phyloP scores from a whole-genome alignment of 2,329 filamentous ascomycete species.

The Ceratocystis eucalypticola region DNA sequence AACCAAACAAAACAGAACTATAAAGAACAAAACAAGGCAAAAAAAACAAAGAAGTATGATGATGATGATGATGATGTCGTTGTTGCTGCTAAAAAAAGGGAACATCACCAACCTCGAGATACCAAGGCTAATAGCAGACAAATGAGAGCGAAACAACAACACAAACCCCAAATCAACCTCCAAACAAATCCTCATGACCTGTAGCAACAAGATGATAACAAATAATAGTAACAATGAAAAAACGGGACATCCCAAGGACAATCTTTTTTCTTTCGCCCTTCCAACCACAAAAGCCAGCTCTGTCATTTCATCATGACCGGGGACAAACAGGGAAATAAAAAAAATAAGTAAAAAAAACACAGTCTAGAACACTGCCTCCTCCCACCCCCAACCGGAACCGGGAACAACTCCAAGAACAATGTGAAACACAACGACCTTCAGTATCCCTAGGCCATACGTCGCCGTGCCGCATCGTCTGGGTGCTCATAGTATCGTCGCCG shows the following conservation, averaged over 20 bases:
- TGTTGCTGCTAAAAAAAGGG: too few relatives aligned
- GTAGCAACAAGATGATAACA: not conserved
- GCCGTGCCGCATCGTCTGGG: constrained; percentile 14
- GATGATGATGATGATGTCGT: not conserved
- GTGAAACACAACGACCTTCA: not conserved
- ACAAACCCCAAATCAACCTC: not conserved
- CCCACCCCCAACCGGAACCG: not conserved
- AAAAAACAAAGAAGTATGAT: constrained; percentile 1
- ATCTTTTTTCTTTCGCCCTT: not conserved
- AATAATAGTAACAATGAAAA: not conserved
- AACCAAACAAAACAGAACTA: constrained; percentile 11
- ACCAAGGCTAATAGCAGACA: too few relatives aligned
- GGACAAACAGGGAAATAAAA: not conserved
- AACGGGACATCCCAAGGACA: not conserved
- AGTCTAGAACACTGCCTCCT: not conserved
- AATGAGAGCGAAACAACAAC: not conserved
- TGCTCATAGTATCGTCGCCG: constrained; percentile 22
- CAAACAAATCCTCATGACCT: not conserved
- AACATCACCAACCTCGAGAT: too few relatives aligned
- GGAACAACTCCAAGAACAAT: not conserved
- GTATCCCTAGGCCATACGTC: constrained; percentile 15
- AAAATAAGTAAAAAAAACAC: constrained; percentile 10
- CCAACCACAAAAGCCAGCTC: not conserved
- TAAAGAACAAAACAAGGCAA: not conserved
- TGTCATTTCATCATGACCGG: not conserved